Evolutionary conservation across 164 flowering plant genomes (phyloP), one percentile per base, ranked within the genome.

Genomic region (Cinnamomum micranthum): DNA sequence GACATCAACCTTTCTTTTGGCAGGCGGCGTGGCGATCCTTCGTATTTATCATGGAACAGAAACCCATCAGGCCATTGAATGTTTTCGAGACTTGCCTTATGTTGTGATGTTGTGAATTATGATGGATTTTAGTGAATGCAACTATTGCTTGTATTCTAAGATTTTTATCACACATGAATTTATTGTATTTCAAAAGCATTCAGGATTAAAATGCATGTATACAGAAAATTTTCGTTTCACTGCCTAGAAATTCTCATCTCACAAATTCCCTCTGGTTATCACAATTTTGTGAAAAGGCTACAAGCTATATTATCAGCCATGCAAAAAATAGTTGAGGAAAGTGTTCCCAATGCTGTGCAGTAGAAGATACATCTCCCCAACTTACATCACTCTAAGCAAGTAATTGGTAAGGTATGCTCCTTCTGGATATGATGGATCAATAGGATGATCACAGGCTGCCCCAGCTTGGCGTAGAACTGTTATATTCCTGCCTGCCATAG

Each of bases 401-500:
- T 89, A 31, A 65, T 93, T 93, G 52, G 97, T 85, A 62, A 95
- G 97, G 77, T 95, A 93, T 52, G 83, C 82, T 14, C 99, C 99
- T 82, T 92, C 97, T 13, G 94, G 98, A 71, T 95, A 93, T 2
- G 97, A 84, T 51, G 99, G 98, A 69, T 95, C 94, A 71, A 90
- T 83, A 6, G 99, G 97, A 83, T 95, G 99, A 80, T 95, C 98
- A 78, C 92, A 87, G 10, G 92, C 97, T 67, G 97, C 98, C 17
- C 97, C 97, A 20, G 97, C 88, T 78, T 91, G 85, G 23, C 97
- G 84, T 14, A 93, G 15, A 62, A 95, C 78, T 24, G 98, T 91
- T 59, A 94, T 79, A 77, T 77, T 90, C 70, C 88, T 86, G 14
- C 89, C 88, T 17, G 97, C 91, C 85, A 75, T 84, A 23, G 91